phyloP scores from a whole-genome alignment of 2,329 filamentous ascomycete genomes.

The Penicillium decumbens region DNA sequence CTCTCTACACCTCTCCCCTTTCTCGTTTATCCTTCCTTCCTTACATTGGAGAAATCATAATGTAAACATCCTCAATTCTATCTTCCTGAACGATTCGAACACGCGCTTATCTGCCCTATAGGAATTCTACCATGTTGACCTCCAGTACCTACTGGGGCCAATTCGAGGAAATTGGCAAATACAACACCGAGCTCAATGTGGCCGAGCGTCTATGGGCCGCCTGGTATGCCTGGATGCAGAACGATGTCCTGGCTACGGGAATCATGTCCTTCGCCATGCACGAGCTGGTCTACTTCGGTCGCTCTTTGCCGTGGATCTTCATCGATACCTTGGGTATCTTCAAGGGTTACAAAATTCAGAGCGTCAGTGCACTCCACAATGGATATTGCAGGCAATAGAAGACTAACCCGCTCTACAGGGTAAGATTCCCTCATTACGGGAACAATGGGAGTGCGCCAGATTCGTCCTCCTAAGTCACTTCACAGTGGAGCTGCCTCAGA shows the following conservation, averaged over 20 bases:
- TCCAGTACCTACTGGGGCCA: constrained; percentile 61
- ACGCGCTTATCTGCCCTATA: constrained; percentile 14
- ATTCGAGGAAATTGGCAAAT: constrained; percentile 60
- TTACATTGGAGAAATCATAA: not conserved
- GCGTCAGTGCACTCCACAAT: constrained; percentile 48
- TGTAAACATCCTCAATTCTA: not conserved
- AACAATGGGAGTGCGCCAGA: constrained; percentile 91
- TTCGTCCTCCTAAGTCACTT: constrained; percentile 93
- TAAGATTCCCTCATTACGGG: constrained; percentile 86
- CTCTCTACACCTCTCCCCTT: not conserved
- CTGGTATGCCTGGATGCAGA: constrained; percentile 98
- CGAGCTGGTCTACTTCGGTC: constrained; percentile 90
- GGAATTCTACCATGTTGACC: constrained; percentile 48
- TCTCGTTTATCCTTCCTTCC: not conserved
- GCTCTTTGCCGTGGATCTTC: constrained; percentile 84
- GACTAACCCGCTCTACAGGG: constrained; percentile 40
- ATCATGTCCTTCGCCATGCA: constrained; percentile 98
- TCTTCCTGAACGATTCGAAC: not conserved
- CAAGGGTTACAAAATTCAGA: constrained; percentile 91
- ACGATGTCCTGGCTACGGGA: constrained; percentile 91
- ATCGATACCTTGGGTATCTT: constrained; percentile 84
- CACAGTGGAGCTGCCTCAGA: constrained; percentile 95
- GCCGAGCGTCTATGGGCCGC: constrained; percentile 87
- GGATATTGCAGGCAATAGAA: not conserved
- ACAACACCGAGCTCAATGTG: constrained; percentile 81